phyloP scores from a whole-genome alignment of 306 rosid genomes.

The Spatholobus suberectus region DNA sequence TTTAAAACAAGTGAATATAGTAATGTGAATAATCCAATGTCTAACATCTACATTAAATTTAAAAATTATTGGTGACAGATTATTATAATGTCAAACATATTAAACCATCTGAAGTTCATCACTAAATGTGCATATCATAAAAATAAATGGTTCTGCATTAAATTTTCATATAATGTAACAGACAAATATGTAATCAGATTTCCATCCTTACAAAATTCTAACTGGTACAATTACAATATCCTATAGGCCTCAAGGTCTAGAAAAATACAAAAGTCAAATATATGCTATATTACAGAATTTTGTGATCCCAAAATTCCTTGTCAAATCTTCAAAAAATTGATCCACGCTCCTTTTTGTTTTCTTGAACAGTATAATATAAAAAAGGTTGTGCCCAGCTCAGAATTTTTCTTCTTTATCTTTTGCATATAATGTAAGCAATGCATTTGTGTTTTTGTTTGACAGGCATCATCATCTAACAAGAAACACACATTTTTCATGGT shows the following conservation, averaged over 20 bases:
- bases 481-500: neutral
- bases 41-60: neutral
- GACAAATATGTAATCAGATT: neutral
- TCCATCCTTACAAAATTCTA: neutral
- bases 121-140: neutral
- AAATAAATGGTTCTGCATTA: neutral
- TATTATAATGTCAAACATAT: neutral
- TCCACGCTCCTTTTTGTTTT: neutral
- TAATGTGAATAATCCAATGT: neutral
- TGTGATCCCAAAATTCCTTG: neutral
- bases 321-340: constrained; percentile 1
- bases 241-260: neutral
- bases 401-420: neutral
- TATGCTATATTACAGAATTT: neutral
- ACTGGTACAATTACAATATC: neutral
- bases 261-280: neutral
- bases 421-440: neutral
- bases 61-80: neutral
- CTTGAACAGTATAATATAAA: neutral
- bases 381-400: neutral
- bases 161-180: neutral
- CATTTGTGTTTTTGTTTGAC: constrained; percentile 19
- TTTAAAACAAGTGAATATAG: neutral
- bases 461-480: neutral
- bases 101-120: neutral